Conservation (phyloP, 768 basidiomycete species). For the Russula sp. region DNA sequence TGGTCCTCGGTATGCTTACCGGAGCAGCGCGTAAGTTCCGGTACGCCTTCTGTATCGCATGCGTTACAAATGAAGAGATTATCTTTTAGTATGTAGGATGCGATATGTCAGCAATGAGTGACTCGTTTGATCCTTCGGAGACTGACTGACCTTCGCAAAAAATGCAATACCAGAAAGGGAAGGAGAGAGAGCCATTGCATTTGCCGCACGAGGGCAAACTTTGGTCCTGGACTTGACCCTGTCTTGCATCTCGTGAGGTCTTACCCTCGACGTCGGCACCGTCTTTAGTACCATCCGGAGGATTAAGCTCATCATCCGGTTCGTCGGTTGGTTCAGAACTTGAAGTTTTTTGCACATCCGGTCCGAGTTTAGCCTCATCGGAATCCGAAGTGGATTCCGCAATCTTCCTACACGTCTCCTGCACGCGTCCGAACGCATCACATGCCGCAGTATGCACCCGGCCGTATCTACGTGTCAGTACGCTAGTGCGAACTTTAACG, state of each 20-base stretch:
- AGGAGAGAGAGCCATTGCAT: conserved; percentile 29
- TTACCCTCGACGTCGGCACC: neutral
- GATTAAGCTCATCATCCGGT: neutral
- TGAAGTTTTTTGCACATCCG: neutral
- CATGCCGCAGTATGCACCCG: neutral
- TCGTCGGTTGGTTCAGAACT: neutral
- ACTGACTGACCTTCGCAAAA: conserved; percentile 32
- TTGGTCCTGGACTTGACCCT: neutral
- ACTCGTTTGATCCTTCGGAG: neutral
- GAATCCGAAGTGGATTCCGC: neutral
- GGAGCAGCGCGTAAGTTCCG: conserved; percentile 7
- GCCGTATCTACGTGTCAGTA: conserved; percentile 8
- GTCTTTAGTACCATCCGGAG: neutral
- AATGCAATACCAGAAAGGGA: conserved; percentile 39
- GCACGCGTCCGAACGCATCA: conserved; percentile 12
- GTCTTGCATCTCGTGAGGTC: neutral
- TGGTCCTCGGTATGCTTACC: conserved; percentile 15
- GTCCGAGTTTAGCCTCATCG: neutral
- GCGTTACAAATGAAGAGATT: conserved; percentile 24
- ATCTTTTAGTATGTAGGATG: neutral
- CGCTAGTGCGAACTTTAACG: conserved; percentile 33
- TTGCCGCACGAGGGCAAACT: conserved; percentile 30
- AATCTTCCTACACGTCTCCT: conserved; percentile 1
- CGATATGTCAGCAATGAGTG: too few relatives aligned
- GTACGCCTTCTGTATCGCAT: conserved; percentile 24